phyloP scores from a whole-genome alignment of 495 filamentous ascomycete species.

The Mytilinidion resinicola region DNA sequence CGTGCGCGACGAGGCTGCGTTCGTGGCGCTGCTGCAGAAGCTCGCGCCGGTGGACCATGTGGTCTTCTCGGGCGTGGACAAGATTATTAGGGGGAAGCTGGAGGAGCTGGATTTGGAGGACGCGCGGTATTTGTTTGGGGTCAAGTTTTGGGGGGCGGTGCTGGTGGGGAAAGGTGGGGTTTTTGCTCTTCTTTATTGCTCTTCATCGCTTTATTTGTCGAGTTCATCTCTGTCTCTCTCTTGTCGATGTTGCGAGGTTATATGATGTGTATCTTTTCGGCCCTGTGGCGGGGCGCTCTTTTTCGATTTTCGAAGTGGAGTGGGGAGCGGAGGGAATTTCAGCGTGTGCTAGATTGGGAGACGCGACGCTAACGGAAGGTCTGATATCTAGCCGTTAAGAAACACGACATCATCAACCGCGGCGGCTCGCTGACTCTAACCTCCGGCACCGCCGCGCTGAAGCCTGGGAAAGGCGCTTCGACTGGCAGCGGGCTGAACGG shows the following conservation, averaged over 20 bases:
- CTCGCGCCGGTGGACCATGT: slow-evolving; percentile 40
- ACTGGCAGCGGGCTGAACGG: slow-evolving; percentile 22
- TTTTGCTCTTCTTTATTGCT: background rate
- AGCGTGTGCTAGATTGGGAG: no score
- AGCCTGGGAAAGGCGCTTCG: slow-evolving; percentile 18
- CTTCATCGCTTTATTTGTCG: background rate
- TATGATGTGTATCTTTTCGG: no score
- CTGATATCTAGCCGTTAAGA: slow-evolving; percentile 29
- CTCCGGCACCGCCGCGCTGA: slow-evolving; percentile 23
- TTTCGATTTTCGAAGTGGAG: no score
- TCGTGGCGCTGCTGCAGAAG: background rate
- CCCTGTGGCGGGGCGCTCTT: no score
- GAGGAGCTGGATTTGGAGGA: slow-evolving; percentile 36
- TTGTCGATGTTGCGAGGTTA: no score
- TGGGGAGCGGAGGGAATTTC: no score
- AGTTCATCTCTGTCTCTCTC: background rate
- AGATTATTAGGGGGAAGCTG: slow-evolving; percentile 40
- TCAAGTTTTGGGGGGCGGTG: slow-evolving; percentile 44
- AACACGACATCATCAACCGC: slow-evolving; percentile 37
- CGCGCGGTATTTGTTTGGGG: slow-evolving; percentile 39
- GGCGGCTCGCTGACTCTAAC: slow-evolving; percentile 32
- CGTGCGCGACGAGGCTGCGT: background rate
- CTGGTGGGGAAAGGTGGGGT: slow-evolving; percentile 36
- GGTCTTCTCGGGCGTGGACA: slow-evolving; percentile 42
- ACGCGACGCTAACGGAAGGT: no score